Percentiles rank a stretch among this genome's conserved stretches.
phyloP scores from a whole-genome alignment of 139 green algal genomes.

The Chlorella sp. region DNA sequence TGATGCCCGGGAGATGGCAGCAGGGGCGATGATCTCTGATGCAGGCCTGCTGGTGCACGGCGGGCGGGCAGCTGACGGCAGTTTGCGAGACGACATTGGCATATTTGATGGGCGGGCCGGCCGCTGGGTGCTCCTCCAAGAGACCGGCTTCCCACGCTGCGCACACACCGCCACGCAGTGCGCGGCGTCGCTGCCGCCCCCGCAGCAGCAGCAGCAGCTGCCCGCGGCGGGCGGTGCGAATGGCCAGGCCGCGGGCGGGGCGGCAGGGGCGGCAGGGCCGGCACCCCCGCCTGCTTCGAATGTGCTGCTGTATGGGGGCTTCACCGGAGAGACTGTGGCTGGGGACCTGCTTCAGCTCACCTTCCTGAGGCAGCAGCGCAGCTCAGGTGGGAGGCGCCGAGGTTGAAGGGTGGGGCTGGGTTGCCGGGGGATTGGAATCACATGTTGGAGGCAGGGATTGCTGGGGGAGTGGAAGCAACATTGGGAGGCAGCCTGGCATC shows the following conservation, averaged over 20 bases:
- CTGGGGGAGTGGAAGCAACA: neutral
- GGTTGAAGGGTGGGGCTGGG: neutral
- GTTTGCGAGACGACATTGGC: conserved; percentile 59
- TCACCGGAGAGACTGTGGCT: conserved; percentile 60
- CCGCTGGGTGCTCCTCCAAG: conserved; percentile 55
- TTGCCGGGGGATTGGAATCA: neutral
- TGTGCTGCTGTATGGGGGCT: conserved; percentile 64
- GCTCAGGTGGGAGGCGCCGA: conserved; percentile 24
- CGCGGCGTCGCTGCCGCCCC: neutral
- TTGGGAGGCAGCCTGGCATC: neutral
- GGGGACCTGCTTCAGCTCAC: conserved; percentile 59
- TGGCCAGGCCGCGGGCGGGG: neutral
- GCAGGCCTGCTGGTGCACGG: conserved; percentile 67
- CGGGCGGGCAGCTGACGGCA: conserved; percentile 51
- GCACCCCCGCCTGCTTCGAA: conserved; percentile 9
- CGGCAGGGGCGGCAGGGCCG: neutral
- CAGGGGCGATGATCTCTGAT: conserved; percentile 54
- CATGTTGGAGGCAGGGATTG: no score
- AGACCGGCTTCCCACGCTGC: conserved; percentile 61
- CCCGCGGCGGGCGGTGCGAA: no score
- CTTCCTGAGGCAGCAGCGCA: conserved; percentile 20
- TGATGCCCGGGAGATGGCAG: conserved; percentile 67
- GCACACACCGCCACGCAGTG: conserved; percentile 51
- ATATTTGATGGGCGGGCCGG: conserved; percentile 55
- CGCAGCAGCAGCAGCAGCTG: conserved; percentile 30